These are phyloP conservation scores for Pisolithus microcarpus DNA, from an alignment of 768 basidiomycete genomes.

Conservation along the genomic window DNA sequence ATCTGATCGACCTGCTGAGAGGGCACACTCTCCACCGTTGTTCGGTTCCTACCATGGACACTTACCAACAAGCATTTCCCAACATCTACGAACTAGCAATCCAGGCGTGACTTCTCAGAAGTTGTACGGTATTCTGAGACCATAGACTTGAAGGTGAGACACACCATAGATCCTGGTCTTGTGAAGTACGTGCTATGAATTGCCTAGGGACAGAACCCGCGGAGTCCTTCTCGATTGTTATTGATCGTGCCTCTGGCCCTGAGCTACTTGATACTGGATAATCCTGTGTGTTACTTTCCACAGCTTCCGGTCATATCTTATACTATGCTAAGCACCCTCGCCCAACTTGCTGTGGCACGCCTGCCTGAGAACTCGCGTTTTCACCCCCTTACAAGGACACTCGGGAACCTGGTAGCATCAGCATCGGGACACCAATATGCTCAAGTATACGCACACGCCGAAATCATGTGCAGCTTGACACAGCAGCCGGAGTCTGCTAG, in stretches of 20 bases:
- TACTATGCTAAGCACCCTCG: constrained; percentile 41
- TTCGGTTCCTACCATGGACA: constrained; percentile 19
- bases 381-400: constrained; percentile 40
- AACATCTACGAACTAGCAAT: constrained; percentile 39
- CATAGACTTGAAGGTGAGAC: constrained; percentile 46
- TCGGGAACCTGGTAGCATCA: constrained; percentile 42
- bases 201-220: constrained; percentile 33
- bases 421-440: constrained; percentile 50
- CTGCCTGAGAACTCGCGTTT: constrained; percentile 42
- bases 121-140: constrained; percentile 45
- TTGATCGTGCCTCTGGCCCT: constrained; percentile 56
- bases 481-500: constrained; percentile 40
- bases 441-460: constrained; percentile 46
- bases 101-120: constrained; percentile 34
- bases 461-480: constrained; percentile 35
- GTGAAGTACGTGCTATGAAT: constrained; percentile 2
- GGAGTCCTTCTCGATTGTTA: constrained; percentile 40
- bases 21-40: constrained; percentile 12
- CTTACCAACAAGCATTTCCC: constrained; percentile 40
- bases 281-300: constrained; percentile 41
- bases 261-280: constrained; percentile 55
- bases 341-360: constrained; percentile 50
- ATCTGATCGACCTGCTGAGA: constrained; percentile 2
- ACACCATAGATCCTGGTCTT: background rate
- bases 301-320: background rate